phyloP scores from a whole-genome alignment of 495 filamentous ascomycete genomes.

The Evernia prunastri region DNA sequence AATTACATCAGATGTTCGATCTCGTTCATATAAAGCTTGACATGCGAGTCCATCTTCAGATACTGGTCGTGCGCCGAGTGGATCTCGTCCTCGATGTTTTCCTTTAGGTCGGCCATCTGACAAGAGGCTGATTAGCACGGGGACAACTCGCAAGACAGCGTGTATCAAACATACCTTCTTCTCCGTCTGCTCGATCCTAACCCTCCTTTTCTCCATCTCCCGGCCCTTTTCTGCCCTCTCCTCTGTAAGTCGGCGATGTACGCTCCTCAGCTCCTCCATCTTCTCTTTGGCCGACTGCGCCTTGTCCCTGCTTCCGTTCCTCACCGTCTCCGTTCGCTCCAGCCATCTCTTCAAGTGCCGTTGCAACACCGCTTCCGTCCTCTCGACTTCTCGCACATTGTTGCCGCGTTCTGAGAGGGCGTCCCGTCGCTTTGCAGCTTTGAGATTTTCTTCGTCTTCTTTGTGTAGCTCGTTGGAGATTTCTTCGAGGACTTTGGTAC shows the following conservation, averaged over 20 bases:
- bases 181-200: constrained; percentile 94
- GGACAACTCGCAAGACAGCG: neutral
- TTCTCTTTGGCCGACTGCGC: constrained; percentile 68
- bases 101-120: constrained; percentile 93
- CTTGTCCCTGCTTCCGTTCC: constrained; percentile 72
- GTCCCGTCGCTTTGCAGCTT: constrained; percentile 74
- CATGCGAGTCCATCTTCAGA: constrained; percentile 91
- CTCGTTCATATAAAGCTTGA: constrained; percentile 94
- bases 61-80: constrained; percentile 84
- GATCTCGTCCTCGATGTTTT: constrained; percentile 92
- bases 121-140: constrained; percentile 4
- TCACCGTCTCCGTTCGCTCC: constrained; percentile 74
- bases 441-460: constrained; percentile 79
- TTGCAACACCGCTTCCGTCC: constrained; percentile 73
- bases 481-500: constrained; percentile 83
- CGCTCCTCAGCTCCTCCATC: constrained; percentile 81
- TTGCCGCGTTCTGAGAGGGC: constrained; percentile 80
- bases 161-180: constrained; percentile 67
- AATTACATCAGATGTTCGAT: constrained; percentile 69
- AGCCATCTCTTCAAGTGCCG: constrained; percentile 77
- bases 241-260: constrained; percentile 74
- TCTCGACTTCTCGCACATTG: constrained; percentile 83
- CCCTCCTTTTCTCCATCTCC: constrained; percentile 84
- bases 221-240: constrained; percentile 77
- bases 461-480: constrained; percentile 74